Evolutionary conservation across 495 filamentous ascomycete species (phyloP), one percentile per base, ranked within the genome.

Genomic region (Talaromyces liani): DNA sequence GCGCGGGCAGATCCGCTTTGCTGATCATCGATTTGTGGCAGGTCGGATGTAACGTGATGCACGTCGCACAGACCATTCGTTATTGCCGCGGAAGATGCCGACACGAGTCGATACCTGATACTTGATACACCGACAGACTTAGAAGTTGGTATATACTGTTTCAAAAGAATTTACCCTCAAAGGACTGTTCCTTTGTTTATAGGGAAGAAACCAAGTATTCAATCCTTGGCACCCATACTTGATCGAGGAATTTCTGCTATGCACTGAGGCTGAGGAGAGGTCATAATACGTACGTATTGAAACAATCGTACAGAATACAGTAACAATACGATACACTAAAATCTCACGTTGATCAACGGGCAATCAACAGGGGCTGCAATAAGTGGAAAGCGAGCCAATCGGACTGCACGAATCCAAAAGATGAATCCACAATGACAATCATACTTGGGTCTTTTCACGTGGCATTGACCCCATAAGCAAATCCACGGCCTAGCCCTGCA

Each of bases 1-100:
- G 10, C 27, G 53, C 10, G 53, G 27, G 22, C 53, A 25, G 53
- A 56, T 29, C 53, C 53, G 53, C 53, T 56, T 54, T 29, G 53
- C 53, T 56, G 53, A 56, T 56, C 53, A 56, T 56, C 18, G 49
- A 54, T 54, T 54, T 56, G 53, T 56, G 53, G 53, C 53, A 49
- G 16, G 53, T 56, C 53, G 53, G 53, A 56, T 56, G 53, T 56
- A 56, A 56, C 53, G 49, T 54, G 18, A 54, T 54, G 18, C 18
- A 54, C 49, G 18, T 54, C 12, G 27, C 27, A 27, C 22, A 56
- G 22, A 56, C 24, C 53, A 29, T 56, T 41, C 33, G 7, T 31
- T 31, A 36, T 36, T 36, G 9, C 12, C 6, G 33, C 33, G 33
- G 33, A 41, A 41, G 36, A 41, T 41, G 14, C 36, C 36, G 36